Conservation (phyloP, 768 basidiomycete species). For the Mycena latifolia region DNA sequence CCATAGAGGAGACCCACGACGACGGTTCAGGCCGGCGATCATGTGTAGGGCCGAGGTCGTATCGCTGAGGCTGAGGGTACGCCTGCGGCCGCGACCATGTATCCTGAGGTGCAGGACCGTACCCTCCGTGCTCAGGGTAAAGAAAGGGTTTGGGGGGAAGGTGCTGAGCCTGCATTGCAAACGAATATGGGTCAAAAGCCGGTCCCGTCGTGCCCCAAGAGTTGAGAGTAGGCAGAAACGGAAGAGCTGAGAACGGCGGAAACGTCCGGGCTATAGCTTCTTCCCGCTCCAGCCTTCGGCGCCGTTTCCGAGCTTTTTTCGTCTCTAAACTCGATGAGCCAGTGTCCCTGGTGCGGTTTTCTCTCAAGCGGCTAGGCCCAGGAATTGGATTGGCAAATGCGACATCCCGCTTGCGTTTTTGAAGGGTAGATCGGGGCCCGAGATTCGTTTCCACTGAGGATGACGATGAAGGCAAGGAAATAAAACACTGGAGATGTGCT, state of each 20-base stretch:
- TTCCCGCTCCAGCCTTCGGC: constrained; percentile 51
- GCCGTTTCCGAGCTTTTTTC: constrained; percentile 57
- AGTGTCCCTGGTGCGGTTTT: not conserved
- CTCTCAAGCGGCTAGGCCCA: constrained; percentile 7
- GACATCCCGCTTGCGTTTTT: constrained; percentile 35
- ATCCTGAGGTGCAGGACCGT: not conserved
- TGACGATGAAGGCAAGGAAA: not conserved
- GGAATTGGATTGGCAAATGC: not conserved
- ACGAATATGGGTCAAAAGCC: constrained; percentile 24
- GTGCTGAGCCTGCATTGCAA: not conserved
- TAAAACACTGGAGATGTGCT: not conserved
- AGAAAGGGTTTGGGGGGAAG: constrained; percentile 1
- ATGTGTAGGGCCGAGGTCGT: constrained; percentile 1
- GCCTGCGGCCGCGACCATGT: constrained; percentile 6
- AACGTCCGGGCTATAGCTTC: constrained; percentile 39
- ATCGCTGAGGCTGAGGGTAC: constrained; percentile 34
- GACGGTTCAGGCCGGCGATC: constrained; percentile 16
- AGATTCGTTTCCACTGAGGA: not conserved
- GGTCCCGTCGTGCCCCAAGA: constrained; percentile 26
- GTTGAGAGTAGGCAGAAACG: constrained; percentile 26
- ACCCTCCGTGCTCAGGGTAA: not conserved
- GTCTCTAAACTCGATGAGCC: constrained; percentile 4
- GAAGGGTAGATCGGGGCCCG: constrained; percentile 10
- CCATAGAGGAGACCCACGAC: constrained; percentile 59
- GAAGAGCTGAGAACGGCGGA: constrained; percentile 17